Percentiles rank a stretch among this genome's conserved stretches.
Conservation (phyloP, 2,329 filamentous ascomycete species). For the Cadophora sp. region DNA sequence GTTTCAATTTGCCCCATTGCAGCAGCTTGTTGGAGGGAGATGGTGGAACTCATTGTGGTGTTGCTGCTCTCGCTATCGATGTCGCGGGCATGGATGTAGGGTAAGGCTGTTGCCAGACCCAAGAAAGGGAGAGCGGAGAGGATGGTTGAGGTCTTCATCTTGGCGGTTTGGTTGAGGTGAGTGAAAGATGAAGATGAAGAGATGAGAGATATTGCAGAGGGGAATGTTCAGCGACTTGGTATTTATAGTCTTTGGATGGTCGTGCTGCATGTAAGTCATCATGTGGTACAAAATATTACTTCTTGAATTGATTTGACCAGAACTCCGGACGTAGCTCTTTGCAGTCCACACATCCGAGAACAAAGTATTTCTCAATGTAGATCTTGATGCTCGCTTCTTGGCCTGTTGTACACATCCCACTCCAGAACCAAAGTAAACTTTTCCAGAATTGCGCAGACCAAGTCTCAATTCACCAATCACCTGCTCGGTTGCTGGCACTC, state of each 20-base stretch:
- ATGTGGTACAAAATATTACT: background rate
- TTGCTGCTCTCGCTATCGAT: no score
- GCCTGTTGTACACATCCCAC: background rate
- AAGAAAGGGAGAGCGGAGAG: constrained; percentile 3
- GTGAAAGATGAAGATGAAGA: background rate
- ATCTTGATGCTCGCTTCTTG: background rate
- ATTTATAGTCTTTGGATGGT: background rate
- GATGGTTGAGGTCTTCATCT: background rate
- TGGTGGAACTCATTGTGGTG: background rate
- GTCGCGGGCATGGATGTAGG: background rate
- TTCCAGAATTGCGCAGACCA: background rate
- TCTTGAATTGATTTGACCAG: background rate
- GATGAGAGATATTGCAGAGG: background rate
- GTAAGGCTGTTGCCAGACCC: background rate
- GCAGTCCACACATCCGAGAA: constrained; percentile 2
- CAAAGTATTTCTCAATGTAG: background rate
- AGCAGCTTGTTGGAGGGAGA: constrained; percentile 8
- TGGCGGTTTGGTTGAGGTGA: background rate
- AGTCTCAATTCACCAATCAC: background rate
- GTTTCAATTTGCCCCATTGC: background rate
- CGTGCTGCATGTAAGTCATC: background rate
- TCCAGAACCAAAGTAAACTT: background rate
- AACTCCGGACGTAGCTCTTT: background rate
- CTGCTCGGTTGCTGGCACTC: background rate
- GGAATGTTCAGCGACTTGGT: background rate